Base-by-base conservation (phyloP, 768 basidiomycete species). In the Multifurca ochricompacta region DNA sequence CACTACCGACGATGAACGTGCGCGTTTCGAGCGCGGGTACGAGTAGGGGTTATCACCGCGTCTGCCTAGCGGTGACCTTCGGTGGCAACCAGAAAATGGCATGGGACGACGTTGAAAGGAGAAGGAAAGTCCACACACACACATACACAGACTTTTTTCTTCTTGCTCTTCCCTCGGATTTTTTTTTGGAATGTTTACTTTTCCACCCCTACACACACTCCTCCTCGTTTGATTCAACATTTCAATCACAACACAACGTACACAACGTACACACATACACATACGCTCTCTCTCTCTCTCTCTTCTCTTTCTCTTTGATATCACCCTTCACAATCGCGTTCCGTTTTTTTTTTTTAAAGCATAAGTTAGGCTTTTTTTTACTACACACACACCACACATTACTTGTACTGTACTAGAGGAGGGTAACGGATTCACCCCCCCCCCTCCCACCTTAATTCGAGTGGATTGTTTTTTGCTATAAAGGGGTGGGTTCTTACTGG, bases 31-130 rank as follows among this genome's bases (percentile, higher is more conserved):
- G 67, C 32, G 11, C 19, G 28, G 44, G 44, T 21, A 25, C 48
- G 3, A 25, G 14, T 3, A 39, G 43, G 23, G 51, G 51, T 1
- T 67, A 39, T 68, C 74, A 7, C 70, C 74, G 9, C 73, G 82
- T 51, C 79, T 82, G 59, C 74, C 71, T 53, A 64, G 86, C 19
- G 78, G 79, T 21, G 85, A 87, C 61, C 83, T 85, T 53, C 64
- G 78, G 40, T 85, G 83, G 83, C 77, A 78, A 54, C 6, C 54
- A 23, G 37, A 49, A 11, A 48, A 62, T 40, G 59, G 57, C 35
- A 60, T 43, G 18, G 54, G 57, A 25, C 43, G 49, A 21, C 44
- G 49, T 25, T 59, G 52, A 53, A 37, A 23, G n/a, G n/a, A n/a
- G n/a, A n/a, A n/a, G n/a, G n/a, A n/a, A n/a, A n/a, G n/a, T n/a